These are phyloP conservation scores for Mortierella sp. DNA, from an alignment of 371 early-diverging fungal species.

Conservation along the genomic window DNA sequence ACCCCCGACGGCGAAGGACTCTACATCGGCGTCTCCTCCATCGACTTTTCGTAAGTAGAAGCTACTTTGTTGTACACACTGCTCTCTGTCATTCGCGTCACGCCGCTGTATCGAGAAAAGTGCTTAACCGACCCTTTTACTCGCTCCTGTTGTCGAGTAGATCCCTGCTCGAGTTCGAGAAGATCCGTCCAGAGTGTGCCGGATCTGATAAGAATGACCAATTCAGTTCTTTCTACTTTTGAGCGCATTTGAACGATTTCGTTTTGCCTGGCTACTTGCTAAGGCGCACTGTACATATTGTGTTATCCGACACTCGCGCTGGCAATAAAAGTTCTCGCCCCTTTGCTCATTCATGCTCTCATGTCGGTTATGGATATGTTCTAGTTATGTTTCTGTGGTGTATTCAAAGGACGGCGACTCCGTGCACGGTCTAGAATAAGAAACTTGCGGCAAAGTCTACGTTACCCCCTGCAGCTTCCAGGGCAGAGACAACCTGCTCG, in stretches of 20 bases:
- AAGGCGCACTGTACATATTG: neutral
- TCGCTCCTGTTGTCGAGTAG: slow-evolving; percentile 19
- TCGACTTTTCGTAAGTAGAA: slow-evolving; percentile 58
- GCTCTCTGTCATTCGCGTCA: too few species aligned
- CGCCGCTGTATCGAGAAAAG: too few species aligned
- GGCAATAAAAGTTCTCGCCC: neutral
- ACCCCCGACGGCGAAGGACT: slow-evolving; percentile 71
- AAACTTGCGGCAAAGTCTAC: slow-evolving; percentile 89
- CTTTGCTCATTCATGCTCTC: neutral
- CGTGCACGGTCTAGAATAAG: slow-evolving; percentile 62
- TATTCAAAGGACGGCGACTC: neutral
- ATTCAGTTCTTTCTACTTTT: slow-evolving; percentile 14
- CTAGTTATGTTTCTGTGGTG: neutral
- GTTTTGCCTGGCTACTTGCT: neutral
- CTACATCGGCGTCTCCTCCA: slow-evolving; percentile 70
- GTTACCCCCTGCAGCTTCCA: slow-evolving; percentile 88
- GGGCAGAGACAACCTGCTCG: slow-evolving; percentile 82
- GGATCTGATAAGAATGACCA: neutral
- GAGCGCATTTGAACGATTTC: neutral
- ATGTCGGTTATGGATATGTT: neutral
- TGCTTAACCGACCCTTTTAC: too few species aligned
- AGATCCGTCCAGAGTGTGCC: neutral
- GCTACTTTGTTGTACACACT: neutral
- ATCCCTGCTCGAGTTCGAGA: slow-evolving; percentile 52
- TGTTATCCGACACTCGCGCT: too few species aligned